Conservation (phyloP, 2,329 filamentous ascomycete genomes). For the Sporothrix luriei region DNA sequence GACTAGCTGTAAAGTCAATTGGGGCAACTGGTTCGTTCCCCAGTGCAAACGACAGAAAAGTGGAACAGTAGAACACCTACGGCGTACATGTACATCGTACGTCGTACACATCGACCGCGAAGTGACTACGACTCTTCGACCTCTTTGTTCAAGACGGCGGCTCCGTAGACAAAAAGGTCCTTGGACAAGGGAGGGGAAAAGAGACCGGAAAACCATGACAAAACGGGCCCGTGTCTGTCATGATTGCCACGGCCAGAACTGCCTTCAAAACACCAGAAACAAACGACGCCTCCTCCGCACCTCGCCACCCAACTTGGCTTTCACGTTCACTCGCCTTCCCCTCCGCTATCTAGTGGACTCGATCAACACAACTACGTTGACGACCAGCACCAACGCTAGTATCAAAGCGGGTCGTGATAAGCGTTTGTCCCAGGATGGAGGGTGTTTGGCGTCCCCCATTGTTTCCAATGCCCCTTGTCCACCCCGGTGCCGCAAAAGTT, state of each 20-base stretch:
- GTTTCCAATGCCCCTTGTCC: no score
- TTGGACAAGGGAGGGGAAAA: background rate
- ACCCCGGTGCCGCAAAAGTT: no score
- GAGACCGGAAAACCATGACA: background rate
- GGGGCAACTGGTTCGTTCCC: background rate
- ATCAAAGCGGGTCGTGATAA: background rate
- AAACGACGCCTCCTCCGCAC: no score
- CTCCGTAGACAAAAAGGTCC: no score
- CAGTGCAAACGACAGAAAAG: background rate
- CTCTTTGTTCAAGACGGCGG: no score
- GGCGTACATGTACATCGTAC: no score
- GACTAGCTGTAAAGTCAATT: background rate
- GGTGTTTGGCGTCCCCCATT: no score
- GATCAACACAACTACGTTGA: background rate
- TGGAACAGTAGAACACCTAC: conserved; percentile 5
- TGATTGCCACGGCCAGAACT: no score
- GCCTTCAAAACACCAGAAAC: no score
- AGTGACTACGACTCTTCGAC: no score
- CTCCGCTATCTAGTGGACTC: conserved; percentile 1
- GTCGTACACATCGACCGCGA: no score
- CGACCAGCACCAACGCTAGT: conserved; percentile 1
- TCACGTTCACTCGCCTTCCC: background rate
- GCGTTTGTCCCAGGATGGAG: background rate
- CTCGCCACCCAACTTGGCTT: no score
- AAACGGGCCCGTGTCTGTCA: background rate